These are phyloP conservation scores for Smittium culicis DNA, from an alignment of 371 early-diverging fungal genomes.

Conservation along the genomic window DNA sequence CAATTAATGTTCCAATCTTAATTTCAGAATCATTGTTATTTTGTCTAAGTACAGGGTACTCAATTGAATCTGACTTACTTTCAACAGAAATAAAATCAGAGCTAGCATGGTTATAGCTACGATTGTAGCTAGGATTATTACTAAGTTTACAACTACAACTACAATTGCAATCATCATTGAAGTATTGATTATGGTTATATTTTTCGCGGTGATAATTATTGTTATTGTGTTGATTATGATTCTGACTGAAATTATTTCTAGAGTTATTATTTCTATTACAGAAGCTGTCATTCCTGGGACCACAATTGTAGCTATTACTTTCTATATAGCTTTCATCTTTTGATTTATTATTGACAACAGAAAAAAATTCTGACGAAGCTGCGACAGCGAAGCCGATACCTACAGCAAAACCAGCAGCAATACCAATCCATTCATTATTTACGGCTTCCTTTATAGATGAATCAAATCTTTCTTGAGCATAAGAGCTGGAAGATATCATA, in stretches of 20 bases:
- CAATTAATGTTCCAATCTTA: slow-evolving; percentile 30
- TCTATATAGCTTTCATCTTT: not conserved
- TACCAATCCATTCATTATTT: not conserved
- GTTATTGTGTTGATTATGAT: not conserved
- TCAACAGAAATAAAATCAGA: slow-evolving; percentile 12
- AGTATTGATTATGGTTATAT: not conserved
- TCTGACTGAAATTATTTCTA: slow-evolving; percentile 11
- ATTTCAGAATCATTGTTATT: slow-evolving; percentile 16
- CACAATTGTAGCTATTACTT: slow-evolving; percentile 9
- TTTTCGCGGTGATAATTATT: not conserved
- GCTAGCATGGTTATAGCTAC: not conserved
- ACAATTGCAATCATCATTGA: not conserved
- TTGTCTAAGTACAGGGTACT: slow-evolving; percentile 22
- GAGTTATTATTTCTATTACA: not conserved
- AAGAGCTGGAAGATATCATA: not conserved
- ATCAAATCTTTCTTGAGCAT: not conserved
- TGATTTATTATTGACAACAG: not conserved
- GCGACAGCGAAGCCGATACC: not conserved
- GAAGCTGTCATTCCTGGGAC: not conserved
- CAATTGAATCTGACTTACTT: slow-evolving; percentile 22
- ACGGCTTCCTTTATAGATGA: not conserved
- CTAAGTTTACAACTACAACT: slow-evolving; percentile 10
- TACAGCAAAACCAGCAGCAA: not conserved
- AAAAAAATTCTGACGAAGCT: not conserved
- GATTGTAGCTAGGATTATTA: slow-evolving; percentile 12